Percentiles rank a stretch among this genome's conserved stretches.
Conservation (phyloP, 2,329 filamentous ascomycete species). For the Arthroderma sp. region DNA sequence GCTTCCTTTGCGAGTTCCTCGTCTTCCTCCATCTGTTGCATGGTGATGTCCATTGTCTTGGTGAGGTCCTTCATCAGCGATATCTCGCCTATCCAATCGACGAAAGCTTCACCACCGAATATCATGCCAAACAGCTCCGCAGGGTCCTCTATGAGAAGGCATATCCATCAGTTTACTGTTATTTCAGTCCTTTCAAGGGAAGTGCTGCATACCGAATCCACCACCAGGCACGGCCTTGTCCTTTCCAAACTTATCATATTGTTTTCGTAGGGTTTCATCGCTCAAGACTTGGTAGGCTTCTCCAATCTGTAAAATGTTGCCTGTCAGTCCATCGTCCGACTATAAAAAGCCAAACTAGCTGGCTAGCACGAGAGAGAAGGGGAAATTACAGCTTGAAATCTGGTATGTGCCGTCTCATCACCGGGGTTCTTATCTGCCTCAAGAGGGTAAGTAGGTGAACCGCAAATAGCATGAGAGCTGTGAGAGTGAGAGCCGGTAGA, state of each 20-base stretch:
- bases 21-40: constrained; percentile 61
- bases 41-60: constrained; percentile 95
- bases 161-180: constrained; percentile 11
- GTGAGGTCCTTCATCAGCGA: constrained; percentile 97
- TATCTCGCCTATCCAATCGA: constrained; percentile 96
- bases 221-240: constrained; percentile 81
- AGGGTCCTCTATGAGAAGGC: constrained; percentile 55
- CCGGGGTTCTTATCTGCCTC: constrained; percentile 85
- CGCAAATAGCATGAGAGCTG: neutral
- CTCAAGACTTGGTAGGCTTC: constrained; percentile 70
- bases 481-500: neutral
- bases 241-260: constrained; percentile 96
- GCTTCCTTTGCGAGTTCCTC: constrained; percentile 43
- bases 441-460: constrained; percentile 13
- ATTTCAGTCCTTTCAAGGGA: neutral
- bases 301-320: constrained; percentile 40
- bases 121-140: constrained; percentile 98
- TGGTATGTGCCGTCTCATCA: constrained; percentile 83
- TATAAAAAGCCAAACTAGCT: neutral
- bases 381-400: constrained; percentile 68
- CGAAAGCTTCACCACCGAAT: constrained; percentile 90
- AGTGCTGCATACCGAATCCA: constrained; percentile 57
- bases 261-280: constrained; percentile 71
- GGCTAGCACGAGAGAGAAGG: neutral
- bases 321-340: neutral